Evolutionary conservation across 257 asterid genomes (phyloP).

Genomic region (Solanum clarkiae): DNA sequence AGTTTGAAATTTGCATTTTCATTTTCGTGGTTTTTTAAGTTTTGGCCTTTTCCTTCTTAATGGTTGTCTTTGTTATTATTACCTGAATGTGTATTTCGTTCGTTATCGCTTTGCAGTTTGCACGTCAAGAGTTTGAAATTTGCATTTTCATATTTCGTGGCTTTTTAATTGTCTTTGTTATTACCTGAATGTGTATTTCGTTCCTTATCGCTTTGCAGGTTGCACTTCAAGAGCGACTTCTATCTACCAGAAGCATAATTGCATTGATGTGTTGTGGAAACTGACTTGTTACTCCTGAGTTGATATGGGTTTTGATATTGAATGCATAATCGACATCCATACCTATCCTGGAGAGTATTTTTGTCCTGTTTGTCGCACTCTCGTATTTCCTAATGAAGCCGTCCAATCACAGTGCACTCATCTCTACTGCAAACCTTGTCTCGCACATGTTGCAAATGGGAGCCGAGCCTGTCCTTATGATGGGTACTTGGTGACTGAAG

Average conservation of each 20-base stretch:
- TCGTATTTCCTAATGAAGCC: slow-evolving; percentile 81
- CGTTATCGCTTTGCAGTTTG: neutral
- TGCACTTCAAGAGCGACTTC: neutral
- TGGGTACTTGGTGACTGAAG: slow-evolving; percentile 80
- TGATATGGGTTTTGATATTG: slow-evolving; percentile 84
- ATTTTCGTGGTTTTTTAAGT: neutral
- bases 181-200: neutral
- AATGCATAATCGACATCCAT: slow-evolving; percentile 72
- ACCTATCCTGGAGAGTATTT: slow-evolving; percentile 86
- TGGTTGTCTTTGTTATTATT: neutral
- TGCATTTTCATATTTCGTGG: neutral
- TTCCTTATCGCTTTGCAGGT: neutral
- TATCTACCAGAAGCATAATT: neutral
- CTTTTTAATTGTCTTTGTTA: neutral
- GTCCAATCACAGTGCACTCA: slow-evolving; percentile 84
- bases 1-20: neutral
- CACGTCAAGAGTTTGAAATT: neutral
- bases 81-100: neutral
- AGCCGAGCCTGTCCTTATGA: slow-evolving; percentile 89
- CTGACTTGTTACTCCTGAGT: neutral
- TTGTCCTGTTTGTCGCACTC: slow-evolving; percentile 95
- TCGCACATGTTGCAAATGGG: slow-evolving; percentile 65
- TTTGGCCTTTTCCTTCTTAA: neutral
- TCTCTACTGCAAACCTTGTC: slow-evolving; percentile 86
- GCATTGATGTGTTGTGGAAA: slow-evolving; percentile 1